Base-by-base conservation (phyloP, 768 basidiomycete species). In the Pholiota conissans region DNA sequence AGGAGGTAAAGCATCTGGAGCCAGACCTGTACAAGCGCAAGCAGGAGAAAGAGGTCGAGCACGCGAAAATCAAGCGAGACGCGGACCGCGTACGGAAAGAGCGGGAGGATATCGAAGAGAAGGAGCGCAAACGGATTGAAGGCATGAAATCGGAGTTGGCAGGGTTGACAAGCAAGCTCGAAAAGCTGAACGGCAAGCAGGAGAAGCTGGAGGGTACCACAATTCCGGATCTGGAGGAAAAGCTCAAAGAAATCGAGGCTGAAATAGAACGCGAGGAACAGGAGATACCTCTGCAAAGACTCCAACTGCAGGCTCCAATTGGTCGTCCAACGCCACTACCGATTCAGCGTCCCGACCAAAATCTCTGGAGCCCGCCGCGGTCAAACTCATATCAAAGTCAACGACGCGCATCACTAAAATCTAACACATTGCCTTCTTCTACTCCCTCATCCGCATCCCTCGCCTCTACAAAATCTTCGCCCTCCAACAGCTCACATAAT, bases 141-240 rank as follows among this genome's bases (percentile, higher is more conserved):
- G 69, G 73, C 13, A 73, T 84, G 74, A 83, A 79, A 63, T 72
- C 71, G 13, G 92, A 93, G 65, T 74, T 89, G 29, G 73, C 78
- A 6, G 72, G 73, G 1, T 67, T 89, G 55, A 77, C 73, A 2
- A 82, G 83, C 62, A 83, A 83, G 65, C 71, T 93, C 57, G 94
- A 96, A 57, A 84, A 83, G 65, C 71, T 93, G 52, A 77, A 68
- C 27, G 76, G 73, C 55, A 88, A 86, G 74, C 79, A 79, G 65
- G 90, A 91, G 51, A 89, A 81, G 67, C 69, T 91, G 51, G 88
- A 90, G 65, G 73, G 65, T 4, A 72, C 72, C 28, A 73, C 79
- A 13, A 76, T 93, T 16, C 79, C 79, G 1, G 89, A 89, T 58
- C 76, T 93, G 39, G 90, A 91, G 70, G 79, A 82, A 49, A 83